Conservation (phyloP, 2,329 filamentous ascomycete genomes). For the Colletotrichum sp. region DNA sequence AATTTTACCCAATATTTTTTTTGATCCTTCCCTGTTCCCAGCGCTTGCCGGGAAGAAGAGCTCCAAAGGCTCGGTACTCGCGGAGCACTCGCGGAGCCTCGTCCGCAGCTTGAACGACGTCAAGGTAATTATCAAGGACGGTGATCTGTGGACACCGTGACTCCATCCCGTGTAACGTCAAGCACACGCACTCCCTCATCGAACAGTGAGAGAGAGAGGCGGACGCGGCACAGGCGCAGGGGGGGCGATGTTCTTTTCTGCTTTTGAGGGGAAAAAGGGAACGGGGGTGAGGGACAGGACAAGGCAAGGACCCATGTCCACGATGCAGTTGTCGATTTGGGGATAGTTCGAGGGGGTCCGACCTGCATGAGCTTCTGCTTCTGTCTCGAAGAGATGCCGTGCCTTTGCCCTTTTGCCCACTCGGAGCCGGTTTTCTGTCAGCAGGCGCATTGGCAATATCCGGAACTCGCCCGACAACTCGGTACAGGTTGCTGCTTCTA, state of each 20-base stretch:
- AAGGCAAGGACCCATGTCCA: neutral
- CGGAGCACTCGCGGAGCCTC: slow-evolving; percentile 18
- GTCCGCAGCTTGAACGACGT: slow-evolving; percentile 13
- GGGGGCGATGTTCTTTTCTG: neutral
- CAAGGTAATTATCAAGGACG: slow-evolving; percentile 20
- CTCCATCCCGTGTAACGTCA: slow-evolving; percentile 7
- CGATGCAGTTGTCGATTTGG: slow-evolving; percentile 21
- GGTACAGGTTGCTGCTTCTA: neutral
- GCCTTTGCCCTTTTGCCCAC: neutral
- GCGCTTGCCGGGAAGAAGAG: slow-evolving; percentile 8
- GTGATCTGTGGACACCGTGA: slow-evolving; percentile 12
- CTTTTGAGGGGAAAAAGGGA: slow-evolving; percentile 5
- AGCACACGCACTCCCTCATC: neutral
- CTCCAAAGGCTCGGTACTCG: slow-evolving; percentile 16
- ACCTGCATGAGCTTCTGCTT: slow-evolving; percentile 9
- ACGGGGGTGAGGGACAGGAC: neutral
- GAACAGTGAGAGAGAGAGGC: neutral
- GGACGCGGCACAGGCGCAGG: neutral
- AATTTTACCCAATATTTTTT: slow-evolving; percentile 5
- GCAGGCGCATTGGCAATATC: neutral
- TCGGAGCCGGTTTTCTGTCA: slow-evolving; percentile 1
- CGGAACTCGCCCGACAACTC: slow-evolving; percentile 19
- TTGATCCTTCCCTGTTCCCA: neutral
- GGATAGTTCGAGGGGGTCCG: slow-evolving; percentile 1
- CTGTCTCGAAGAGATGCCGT: neutral